These are phyloP conservation scores for Aspergillus floridensis DNA, from an alignment of 2,329 filamentous ascomycete genomes.

Conservation along the genomic window DNA sequence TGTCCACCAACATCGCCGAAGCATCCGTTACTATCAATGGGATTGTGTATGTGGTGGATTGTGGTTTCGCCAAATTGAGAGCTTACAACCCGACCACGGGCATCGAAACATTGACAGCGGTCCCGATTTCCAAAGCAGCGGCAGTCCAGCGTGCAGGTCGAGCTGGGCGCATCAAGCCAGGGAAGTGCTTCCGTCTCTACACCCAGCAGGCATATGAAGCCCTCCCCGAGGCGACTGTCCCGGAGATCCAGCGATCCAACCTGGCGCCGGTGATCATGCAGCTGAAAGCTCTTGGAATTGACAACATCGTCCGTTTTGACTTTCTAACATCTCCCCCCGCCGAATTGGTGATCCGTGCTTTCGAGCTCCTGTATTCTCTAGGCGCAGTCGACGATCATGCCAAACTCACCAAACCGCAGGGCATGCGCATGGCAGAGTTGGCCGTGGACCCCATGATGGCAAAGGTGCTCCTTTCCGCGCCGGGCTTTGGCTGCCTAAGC, in stretches of 20 bases:
- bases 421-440: conserved; percentile 86
- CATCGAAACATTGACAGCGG: conserved; percentile 81
- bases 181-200: conserved; percentile 92
- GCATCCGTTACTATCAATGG: conserved; percentile 92
- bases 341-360: conserved; percentile 76
- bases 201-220: conserved; percentile 69
- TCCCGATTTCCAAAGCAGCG: conserved; percentile 82
- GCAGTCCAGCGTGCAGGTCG: conserved; percentile 89
- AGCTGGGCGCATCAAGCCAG: conserved; percentile 82
- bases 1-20: conserved; percentile 94
- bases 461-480: conserved; percentile 75
- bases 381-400: conserved; percentile 86
- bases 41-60: conserved; percentile 86
- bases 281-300: conserved; percentile 90
- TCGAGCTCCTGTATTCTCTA: conserved; percentile 83
- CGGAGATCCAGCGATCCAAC: conserved; percentile 90
- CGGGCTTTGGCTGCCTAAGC: conserved; percentile 71
- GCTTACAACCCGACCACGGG: conserved; percentile 80
- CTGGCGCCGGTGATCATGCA: conserved; percentile 85
- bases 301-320: conserved; percentile 88
- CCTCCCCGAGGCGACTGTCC: conserved; percentile 71
- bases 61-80: conserved; percentile 84
- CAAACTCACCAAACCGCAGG: conserved; percentile 85
- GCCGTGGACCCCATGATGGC: conserved; percentile 95
- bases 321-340: conserved; percentile 84